Base-by-base conservation (phyloP, 192 early-diverging fungal species). In the Podila verticillata region DNA sequence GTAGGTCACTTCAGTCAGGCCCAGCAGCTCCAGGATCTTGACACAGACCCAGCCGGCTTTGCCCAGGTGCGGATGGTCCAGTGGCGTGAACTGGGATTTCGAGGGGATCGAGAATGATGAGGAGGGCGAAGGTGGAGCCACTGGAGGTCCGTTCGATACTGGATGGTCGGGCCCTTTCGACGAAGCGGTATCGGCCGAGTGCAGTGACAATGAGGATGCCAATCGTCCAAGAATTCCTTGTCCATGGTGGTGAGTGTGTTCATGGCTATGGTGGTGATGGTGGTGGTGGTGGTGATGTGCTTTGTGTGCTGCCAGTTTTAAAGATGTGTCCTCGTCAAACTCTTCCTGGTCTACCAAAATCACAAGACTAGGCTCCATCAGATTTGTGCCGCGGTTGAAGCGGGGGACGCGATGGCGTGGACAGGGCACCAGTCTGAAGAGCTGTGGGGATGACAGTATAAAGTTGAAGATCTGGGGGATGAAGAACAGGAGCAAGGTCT, bases 401-500 rank as follows among this genome's bases (percentile, higher is more conserved):
- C 85, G 82, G 5, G 98, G 98, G 87, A 99, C 91, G 2, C 98
- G 87, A 74, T 99, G 98, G 15, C 98, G 90, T 3, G 97, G 98
- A 82, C 97, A 99, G 13, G 94, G 93, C 7, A 99, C 91, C n/a
- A 99, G 75, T 31, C 91, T 86, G 83, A 99, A 99, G 24, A 99
- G 81, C 82, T 99, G 98, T 20, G 98, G 97, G 24, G 91, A 89
- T 3, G 97, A 98, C 72, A 96, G 96, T 49, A 98, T 30, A 84
- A 99, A 99, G 81, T 99, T 99, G 81, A 99, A 96, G 13, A 97
- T 90, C 81, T 99, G 98, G 0, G 98, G 98, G 7, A 97, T 78
- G 82, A 99, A 97, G 72, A 99, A 93, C 57, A 99, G 75, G 48
- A 99, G 65, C 59, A 99, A 77, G 0, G 98, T 98, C 70, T 98